phyloP scores from a whole-genome alignment of 345 rosid species.

The Gossypium bickii region DNA sequence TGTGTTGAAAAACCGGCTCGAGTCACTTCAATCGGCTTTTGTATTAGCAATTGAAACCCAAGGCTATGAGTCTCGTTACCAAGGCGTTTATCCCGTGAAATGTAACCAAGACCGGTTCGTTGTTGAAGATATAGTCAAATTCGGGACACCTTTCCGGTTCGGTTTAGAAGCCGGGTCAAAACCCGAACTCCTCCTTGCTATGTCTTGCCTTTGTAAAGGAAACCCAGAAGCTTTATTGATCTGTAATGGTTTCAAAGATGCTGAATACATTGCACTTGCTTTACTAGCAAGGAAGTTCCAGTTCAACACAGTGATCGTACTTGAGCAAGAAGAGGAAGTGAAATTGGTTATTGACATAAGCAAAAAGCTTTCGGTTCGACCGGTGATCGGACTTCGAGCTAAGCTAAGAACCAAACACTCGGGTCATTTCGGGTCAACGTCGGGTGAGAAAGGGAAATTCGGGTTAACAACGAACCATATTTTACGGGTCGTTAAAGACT shows the following conservation, averaged over 20 bases:
- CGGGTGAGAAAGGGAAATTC: slow-evolving; percentile 96
- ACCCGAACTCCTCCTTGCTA: slow-evolving; percentile 89
- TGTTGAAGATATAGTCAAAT: slow-evolving; percentile 75
- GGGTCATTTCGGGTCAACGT: slow-evolving; percentile 95
- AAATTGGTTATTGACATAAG: slow-evolving; percentile 64
- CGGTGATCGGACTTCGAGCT: slow-evolving; percentile 79
- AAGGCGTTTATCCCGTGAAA: slow-evolving; percentile 92
- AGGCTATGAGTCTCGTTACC: slow-evolving; percentile 69
- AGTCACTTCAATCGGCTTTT: slow-evolving; percentile 72
- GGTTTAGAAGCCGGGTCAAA: slow-evolving; percentile 95
- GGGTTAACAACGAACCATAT: slow-evolving; percentile 79
- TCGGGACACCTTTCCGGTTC: slow-evolving; percentile 69
- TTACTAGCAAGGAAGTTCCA: slow-evolving; percentile 63
- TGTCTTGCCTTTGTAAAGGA: slow-evolving; percentile 82
- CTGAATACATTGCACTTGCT: slow-evolving; percentile 73
- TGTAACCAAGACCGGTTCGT: slow-evolving; percentile 92
- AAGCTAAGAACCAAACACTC: slow-evolving; percentile 87
- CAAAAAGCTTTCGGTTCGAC: slow-evolving; percentile 57
- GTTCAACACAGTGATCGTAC: slow-evolving; percentile 74
- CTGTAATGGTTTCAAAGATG: slow-evolving; percentile 89
- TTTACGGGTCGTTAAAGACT: slow-evolving; percentile 64
- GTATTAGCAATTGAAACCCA: slow-evolving; percentile 58
- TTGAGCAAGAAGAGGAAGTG: slow-evolving; percentile 89
- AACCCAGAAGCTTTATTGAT: slow-evolving; percentile 60
- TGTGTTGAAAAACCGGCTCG: slow-evolving; percentile 72